These are phyloP conservation scores for Pythium rhizo-oryzae DNA, from an alignment of 352 stramenopile genomes.

Conservation along the genomic window DNA sequence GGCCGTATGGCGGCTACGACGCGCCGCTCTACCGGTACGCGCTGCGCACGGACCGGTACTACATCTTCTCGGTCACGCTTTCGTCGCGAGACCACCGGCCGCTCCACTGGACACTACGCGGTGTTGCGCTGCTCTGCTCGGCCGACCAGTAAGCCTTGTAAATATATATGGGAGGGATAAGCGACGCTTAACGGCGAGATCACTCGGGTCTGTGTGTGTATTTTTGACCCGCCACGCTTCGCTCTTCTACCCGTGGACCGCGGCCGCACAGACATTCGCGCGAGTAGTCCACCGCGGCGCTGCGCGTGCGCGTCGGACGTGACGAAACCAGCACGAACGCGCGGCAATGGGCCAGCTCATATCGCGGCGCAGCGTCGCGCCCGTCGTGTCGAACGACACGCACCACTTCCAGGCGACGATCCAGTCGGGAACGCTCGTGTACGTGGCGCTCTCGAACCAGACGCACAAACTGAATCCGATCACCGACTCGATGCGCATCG, in stretches of 20 bases:
- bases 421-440: conserved; percentile 73
- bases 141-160: conserved; percentile 43
- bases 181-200: background rate
- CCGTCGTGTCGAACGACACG: conserved; percentile 62
- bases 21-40: conserved; percentile 81
- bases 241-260: no score
- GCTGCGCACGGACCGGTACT: conserved; percentile 72
- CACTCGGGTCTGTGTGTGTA: background rate
- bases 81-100: conserved; percentile 77
- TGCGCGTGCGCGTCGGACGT: no score
- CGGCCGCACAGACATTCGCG: no score
- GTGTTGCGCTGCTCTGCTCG: conserved; percentile 73
- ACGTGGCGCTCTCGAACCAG: conserved; percentile 72
- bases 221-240: conserved; percentile 6
- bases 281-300: no score
- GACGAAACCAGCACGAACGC: no score
- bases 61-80: conserved; percentile 76
- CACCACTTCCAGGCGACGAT: conserved; percentile 65
- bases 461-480: conserved; percentile 51
- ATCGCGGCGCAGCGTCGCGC: conserved; percentile 38
- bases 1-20: conserved; percentile 77
- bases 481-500: conserved; percentile 61
- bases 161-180: background rate
- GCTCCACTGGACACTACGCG: conserved; percentile 76
- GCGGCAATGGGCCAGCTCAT: conserved; percentile 55